Base-by-base conservation (phyloP, 768 basidiomycete species). In the Cyclocybe aegerita region DNA sequence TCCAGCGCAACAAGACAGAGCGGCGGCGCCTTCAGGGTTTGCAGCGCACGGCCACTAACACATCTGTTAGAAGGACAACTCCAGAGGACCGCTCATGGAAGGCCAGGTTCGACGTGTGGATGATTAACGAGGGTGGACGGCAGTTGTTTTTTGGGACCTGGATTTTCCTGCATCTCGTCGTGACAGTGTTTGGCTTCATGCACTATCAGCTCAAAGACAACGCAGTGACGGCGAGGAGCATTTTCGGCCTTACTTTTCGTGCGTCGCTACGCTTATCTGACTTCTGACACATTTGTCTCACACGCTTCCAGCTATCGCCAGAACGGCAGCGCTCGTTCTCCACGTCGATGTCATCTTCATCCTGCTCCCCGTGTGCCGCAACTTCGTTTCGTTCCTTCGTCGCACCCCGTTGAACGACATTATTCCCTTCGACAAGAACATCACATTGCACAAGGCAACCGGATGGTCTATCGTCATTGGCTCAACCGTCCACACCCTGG, bases 271-370 rank as follows among this genome's bases (percentile, higher is more conserved):
- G 81, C 82, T 45, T 34, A 41, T 44, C 39, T 49, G 16, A n/a
- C 10, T 46, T 29, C 29, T 14, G 15, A 14, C 37, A 46, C 23
- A 32, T 35, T 43, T 35, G 16, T 30, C 37, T 11, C 35, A 47
- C 29, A 17, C 14, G 5, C 43, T 2, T 38, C 9, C 56, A 95
- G 93, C 85, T 39, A 88, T 91, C 57, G 93, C 95, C 42, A 86
- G 93, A 67, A 70, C 86, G 3, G 89, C 94, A 38, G 96, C 95
- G 4, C 84, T 97, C 39, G 83, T 95, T 43, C 81, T 97, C 7
- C 93, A 97, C 60, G 78, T 96, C 60, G 91, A 97, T 69, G 86
- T 93, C 52, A 83, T 91, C 55, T 91, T 96, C 75, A 94, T 98
- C 68, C 83, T 98, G 43, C 81, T 98, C 30, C 96, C 95, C 23